Percentiles rank a stretch among this genome's conserved stretches.
phyloP scores from a whole-genome alignment of 2,329 filamentous ascomycete genomes.

The Berkeleyomyces rouxiae region DNA sequence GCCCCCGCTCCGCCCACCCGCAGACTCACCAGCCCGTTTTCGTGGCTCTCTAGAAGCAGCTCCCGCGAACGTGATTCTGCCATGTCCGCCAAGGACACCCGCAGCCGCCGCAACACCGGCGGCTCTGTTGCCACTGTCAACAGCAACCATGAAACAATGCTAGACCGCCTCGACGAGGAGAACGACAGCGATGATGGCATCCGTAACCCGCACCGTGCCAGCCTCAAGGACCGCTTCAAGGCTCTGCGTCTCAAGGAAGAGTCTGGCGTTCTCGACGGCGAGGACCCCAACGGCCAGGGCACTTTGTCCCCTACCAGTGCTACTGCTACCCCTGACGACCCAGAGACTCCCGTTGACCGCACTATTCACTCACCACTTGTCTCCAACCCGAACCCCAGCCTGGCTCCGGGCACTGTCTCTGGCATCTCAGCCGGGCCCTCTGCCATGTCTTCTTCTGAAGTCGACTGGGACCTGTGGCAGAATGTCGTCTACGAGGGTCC shows the following conservation, averaged over 20 bases:
- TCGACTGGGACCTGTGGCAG: slow-evolving; percentile 99
- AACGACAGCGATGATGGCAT: slow-evolving; percentile 24
- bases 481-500: slow-evolving; percentile 88
- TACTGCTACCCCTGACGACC: slow-evolving; percentile 13
- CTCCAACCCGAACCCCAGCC: slow-evolving; percentile 46
- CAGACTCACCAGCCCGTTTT: slow-evolving; percentile 77
- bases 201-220: slow-evolving; percentile 32
- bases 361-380: slow-evolving; percentile 32
- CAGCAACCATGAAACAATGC: slow-evolving; percentile 67
- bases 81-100: slow-evolving; percentile 32
- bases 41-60: slow-evolving; percentile 55
- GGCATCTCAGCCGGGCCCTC: slow-evolving; percentile 65
- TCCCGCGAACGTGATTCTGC: slow-evolving; percentile 27
- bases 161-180: slow-evolving; percentile 62
- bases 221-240: slow-evolving; percentile 65
- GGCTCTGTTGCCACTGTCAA: slow-evolving; percentile 63
- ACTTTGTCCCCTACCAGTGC: slow-evolving; percentile 15
- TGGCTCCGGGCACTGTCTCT: slow-evolving; percentile 73
- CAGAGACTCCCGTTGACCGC: slow-evolving; percentile 15
- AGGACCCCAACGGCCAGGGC: slow-evolving; percentile 37
- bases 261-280: slow-evolving; percentile 34
- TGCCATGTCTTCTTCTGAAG: slow-evolving; percentile 51
- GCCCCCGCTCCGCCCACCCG: slow-evolving; percentile 30
- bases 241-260: slow-evolving; percentile 60
- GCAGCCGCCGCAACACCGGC: slow-evolving; percentile 51